phyloP scores from a whole-genome alignment of 495 filamentous ascomycete species.

The Achaetomiella virescens region DNA sequence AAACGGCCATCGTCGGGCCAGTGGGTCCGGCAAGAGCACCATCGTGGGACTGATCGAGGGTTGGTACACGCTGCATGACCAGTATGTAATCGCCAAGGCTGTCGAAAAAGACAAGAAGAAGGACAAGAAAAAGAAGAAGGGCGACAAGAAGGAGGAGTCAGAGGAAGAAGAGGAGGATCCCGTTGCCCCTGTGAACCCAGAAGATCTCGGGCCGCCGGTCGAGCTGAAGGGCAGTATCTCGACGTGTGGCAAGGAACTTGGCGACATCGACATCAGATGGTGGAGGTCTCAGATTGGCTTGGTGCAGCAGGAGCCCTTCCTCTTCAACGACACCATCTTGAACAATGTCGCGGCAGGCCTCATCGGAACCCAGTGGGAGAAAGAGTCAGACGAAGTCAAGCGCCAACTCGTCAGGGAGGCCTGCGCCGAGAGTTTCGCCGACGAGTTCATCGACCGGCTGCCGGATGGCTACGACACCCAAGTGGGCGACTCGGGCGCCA shows the following conservation, averaged over 20 bases:
- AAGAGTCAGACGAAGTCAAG: constrained; percentile 47
- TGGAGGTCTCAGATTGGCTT: constrained; percentile 62
- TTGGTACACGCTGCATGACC: constrained; percentile 71
- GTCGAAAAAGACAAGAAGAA: constrained; percentile 41
- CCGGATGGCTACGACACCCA: constrained; percentile 58
- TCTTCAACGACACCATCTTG: constrained; percentile 67
- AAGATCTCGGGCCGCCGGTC: constrained; percentile 35
- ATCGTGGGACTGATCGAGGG: constrained; percentile 86
- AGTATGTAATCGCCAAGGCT: constrained; percentile 43
- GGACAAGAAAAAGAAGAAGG: constrained; percentile 31
- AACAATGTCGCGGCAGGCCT: constrained; percentile 58
- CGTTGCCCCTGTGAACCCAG: constrained; percentile 14
- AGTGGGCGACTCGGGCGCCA: constrained; percentile 46
- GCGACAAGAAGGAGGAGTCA: constrained; percentile 19
- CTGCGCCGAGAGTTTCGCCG: constrained; percentile 52
- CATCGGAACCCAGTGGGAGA: constrained; percentile 51
- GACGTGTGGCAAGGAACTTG: constrained; percentile 51
- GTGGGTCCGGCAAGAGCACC: constrained; percentile 83
- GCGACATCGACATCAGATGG: constrained; percentile 55
- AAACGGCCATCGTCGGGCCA: constrained; percentile 81
- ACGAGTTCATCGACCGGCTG: constrained; percentile 53
- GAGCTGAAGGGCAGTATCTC: constrained; percentile 45
- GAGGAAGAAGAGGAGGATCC: constrained; percentile 29
- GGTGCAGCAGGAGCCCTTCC: constrained; percentile 66
- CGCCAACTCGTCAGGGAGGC: constrained; percentile 49